phyloP scores from a whole-genome alignment of 1,284 basidiomycete species.

The Cutaneotrichosporon sp. region DNA sequence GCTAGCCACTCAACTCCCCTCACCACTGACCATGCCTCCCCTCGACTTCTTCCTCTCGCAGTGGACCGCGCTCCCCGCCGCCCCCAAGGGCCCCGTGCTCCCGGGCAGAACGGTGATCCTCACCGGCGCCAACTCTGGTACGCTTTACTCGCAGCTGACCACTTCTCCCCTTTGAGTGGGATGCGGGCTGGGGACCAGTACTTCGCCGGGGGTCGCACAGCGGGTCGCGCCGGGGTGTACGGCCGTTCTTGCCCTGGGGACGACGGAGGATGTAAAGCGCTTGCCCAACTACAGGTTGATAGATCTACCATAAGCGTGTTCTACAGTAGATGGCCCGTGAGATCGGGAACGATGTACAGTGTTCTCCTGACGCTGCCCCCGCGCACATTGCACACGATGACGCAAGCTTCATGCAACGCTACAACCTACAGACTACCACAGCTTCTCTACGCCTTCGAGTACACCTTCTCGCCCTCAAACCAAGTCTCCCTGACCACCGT shows the following conservation, averaged over 20 bases:
- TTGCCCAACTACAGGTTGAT: too few relatives aligned
- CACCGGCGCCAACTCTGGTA: slow-evolving; percentile 32
- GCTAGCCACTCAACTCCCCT: too few relatives aligned
- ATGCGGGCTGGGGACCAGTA: neutral
- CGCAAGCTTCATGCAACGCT: neutral
- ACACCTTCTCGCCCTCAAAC: slow-evolving; percentile 12
- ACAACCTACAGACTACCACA: neutral
- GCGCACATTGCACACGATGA: too few relatives aligned
- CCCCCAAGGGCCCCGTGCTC: neutral
- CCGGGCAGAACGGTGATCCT: slow-evolving; percentile 25
- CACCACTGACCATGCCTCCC: neutral
- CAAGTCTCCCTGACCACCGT: slow-evolving; percentile 11
- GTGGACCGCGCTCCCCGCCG: neutral
- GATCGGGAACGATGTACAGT: too few relatives aligned
- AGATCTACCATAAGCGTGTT: too few relatives aligned
- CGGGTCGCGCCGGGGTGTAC: slow-evolving; percentile 4
- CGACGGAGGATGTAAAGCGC: too few relatives aligned
- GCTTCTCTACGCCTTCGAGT: neutral
- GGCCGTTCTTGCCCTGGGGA: too few relatives aligned
- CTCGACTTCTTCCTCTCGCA: slow-evolving; percentile 1
- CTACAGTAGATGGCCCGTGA: too few relatives aligned
- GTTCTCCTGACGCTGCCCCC: too few relatives aligned
- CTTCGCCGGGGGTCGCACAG: slow-evolving; percentile 4
- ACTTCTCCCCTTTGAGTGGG: too few relatives aligned
- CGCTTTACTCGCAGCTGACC: neutral